Evolutionary conservation across 768 basidiomycete genomes (phyloP), one percentile per base, ranked within the genome.

Genomic region (Crucibulum laeve): DNA sequence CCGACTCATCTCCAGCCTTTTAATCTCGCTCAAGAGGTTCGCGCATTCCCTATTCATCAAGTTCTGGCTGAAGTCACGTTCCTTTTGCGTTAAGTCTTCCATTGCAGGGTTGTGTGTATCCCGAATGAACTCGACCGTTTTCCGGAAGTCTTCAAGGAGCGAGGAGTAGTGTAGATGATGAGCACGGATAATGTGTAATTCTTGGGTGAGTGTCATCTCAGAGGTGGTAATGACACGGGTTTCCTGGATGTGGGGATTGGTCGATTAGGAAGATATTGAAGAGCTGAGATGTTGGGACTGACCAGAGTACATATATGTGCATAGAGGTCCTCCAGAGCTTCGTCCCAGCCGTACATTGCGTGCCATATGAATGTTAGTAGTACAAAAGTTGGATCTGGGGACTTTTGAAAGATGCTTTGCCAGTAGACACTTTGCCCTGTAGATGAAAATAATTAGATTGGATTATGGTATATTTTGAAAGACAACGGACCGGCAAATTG

Each of bases 341-440:
- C 71, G 43, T 82, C 80, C 78, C 79, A 82, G 0, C 76, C 73
- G 48, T 82, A 82, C 36, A 81, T 46, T 1, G 78, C 71, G 43
- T 81, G 75, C 80, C 79, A 82, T 15, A 81, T 56, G 28, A 73
- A 71, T 4, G 71, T 64, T 7, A 82, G 56, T 17, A 82, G 59
- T 0, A 80, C 49, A 45, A 80, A 78, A 0, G 80, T 80, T 1
- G 79, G 77, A 45, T 82, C 80, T 4, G 58, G 54, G 1, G 73
- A 70, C 28, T 54, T 58, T 48, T 54, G 49, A 22, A 70, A 63
- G 33, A 70, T 64, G 26, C 59, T 66, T 46, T 68, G 63, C 73
- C 74, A 76, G 51, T 75, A 74, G 8, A 75, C 73, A 39, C 65
- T 69, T 45, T 68, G 63, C 1, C 71, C 71, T 55, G 50, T 33